A percentile compares a stretch with the other conserved stretches of the same genome.
Evolutionary conservation across 2,329 filamentous ascomycete species (phyloP).

Genomic region (Penicillium sp.): DNA sequence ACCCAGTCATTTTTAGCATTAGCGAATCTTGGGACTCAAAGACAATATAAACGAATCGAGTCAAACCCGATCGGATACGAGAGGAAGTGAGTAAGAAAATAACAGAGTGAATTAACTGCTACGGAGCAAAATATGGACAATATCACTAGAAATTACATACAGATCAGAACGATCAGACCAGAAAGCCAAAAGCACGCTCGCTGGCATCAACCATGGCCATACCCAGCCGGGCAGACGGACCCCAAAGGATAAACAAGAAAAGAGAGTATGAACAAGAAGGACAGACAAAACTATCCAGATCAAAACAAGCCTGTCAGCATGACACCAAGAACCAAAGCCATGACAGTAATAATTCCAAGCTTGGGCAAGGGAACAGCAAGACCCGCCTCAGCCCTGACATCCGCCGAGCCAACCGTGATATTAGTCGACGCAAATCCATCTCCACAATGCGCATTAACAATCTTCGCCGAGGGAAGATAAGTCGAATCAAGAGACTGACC

Average conservation of each 20-base stretch:
- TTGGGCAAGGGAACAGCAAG: conserved; percentile 6
- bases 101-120: not conserved
- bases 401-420: conserved; percentile 34
- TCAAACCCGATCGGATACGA: not conserved
- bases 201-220: conserved; percentile 31
- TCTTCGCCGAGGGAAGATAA: conserved; percentile 69
- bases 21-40: not conserved
- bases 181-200: conserved; percentile 20
- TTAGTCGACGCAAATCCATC: conserved; percentile 54
- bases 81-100: not conserved
- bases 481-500: conserved; percentile 65
- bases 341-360: conserved; percentile 1
- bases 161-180: not conserved
- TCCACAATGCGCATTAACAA: conserved; percentile 68
- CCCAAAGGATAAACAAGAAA: conserved; percentile 8
- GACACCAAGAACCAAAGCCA: conserved; percentile 10
- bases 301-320: conserved; percentile 9
- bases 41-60: not conserved
- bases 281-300: not conserved
- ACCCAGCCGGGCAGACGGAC: conserved; percentile 11
- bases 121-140: conserved; percentile 2
- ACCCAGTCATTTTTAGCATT: not conserved
- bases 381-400: conserved; percentile 14
- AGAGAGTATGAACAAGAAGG: not conserved
- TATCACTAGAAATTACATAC: conserved; percentile 7